phyloP scores from a whole-genome alignment of 257 asterid species.

The Apocynum venetum region DNA sequence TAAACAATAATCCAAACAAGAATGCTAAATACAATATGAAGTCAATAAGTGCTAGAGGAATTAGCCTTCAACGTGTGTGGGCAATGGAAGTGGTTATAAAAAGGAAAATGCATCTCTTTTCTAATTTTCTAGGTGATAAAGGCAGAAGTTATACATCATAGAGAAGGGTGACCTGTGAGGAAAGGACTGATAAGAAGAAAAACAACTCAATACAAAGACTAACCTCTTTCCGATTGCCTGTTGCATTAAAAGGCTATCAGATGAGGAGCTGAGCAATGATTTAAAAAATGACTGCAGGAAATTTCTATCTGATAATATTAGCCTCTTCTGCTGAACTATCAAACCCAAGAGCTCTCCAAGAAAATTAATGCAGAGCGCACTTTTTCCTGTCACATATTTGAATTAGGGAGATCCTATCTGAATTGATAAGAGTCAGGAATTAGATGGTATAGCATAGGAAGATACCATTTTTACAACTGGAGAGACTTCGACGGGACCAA shows the following conservation, averaged over 20 bases:
- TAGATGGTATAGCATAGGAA: neutral
- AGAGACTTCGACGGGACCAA: slow-evolving; percentile 35
- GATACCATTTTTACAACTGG: slow-evolving; percentile 50
- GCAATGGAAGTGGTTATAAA: neutral
- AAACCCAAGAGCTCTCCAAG: slow-evolving; percentile 64
- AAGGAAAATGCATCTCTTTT: neutral
- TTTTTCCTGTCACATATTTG: slow-evolving; percentile 46
- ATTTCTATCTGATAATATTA: slow-evolving; percentile 67
- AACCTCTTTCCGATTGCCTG: slow-evolving; percentile 59
- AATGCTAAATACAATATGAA: neutral
- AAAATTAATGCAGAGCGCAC: slow-evolving; percentile 37
- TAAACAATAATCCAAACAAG: slow-evolving; percentile 14
- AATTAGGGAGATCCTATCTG: slow-evolving; percentile 19
- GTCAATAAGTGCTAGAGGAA: neutral
- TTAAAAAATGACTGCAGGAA: slow-evolving; percentile 59
- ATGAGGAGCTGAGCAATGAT: slow-evolving; percentile 56
- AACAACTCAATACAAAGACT: neutral
- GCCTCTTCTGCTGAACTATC: slow-evolving; percentile 66
- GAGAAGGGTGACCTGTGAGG: neutral
- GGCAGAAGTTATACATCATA: neutral
- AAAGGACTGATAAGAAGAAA: neutral
- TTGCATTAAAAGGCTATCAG: slow-evolving; percentile 57
- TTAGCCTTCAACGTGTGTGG: neutral
- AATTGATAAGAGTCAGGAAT: slow-evolving; percentile 6
- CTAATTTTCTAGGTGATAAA: no score